Evolutionary conservation across 768 basidiomycete species (phyloP).

Genomic region (Daedaleopsis sinensis): DNA sequence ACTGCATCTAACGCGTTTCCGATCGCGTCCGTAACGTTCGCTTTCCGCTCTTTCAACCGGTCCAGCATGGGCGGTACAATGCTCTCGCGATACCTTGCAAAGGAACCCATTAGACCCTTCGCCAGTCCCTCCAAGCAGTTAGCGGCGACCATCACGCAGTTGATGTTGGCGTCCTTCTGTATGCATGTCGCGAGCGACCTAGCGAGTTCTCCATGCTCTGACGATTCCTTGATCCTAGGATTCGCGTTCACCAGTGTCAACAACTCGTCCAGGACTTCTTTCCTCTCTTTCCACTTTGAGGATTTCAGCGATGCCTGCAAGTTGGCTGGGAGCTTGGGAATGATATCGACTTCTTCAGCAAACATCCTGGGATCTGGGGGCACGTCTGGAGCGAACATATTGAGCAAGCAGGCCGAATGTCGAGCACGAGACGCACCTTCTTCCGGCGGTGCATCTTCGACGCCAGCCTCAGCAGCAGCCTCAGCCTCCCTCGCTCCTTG

Average conservation of each 20-base stretch:
- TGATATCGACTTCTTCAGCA: constrained; percentile 81
- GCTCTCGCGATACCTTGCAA: constrained; percentile 71
- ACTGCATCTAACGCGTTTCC: constrained; percentile 88
- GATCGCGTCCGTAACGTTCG: constrained; percentile 86
- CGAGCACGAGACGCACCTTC: constrained; percentile 45
- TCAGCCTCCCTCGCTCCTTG: constrained; percentile 75
- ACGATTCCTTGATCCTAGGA: constrained; percentile 77
- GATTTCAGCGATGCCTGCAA: constrained; percentile 79
- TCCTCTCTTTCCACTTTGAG: constrained; percentile 97
- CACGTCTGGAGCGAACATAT: constrained; percentile 38
- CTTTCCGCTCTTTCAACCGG: constrained; percentile 92
- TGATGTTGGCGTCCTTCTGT: constrained; percentile 90
- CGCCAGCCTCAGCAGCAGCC: constrained; percentile 39
- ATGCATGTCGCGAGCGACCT: constrained; percentile 80
- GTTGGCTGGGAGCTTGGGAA: constrained; percentile 72
- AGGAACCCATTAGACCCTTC: constrained; percentile 74
- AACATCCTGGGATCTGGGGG: constrained; percentile 78
- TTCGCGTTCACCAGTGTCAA: constrained; percentile 67
- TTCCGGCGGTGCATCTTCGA: constrained; percentile 38
- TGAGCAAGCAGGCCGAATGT: no score
- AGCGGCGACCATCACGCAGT: constrained; percentile 90
- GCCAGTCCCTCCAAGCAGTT: constrained; percentile 85
- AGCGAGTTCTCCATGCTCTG: constrained; percentile 76
- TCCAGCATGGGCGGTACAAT: constrained; percentile 83
- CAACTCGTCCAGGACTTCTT: constrained; percentile 87